phyloP scores from a whole-genome alignment of 139 green algal species.

The Chlamydomonas sp. region DNA sequence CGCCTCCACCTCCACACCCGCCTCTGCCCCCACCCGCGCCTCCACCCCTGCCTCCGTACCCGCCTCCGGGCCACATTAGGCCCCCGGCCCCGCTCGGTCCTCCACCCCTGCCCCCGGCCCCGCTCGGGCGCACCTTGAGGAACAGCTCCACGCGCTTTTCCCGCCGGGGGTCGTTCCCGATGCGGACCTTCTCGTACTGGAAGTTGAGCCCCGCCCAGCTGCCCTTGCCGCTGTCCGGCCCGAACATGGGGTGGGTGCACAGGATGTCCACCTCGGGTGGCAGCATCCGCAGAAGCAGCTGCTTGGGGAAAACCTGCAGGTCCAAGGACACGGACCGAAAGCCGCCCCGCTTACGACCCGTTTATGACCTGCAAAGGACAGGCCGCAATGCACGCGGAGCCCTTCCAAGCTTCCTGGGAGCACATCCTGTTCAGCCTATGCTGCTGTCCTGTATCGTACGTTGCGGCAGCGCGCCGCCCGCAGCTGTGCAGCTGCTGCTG shows the following conservation, averaged over 20 bases:
- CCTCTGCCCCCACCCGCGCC: no score
- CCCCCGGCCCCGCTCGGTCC: no score
- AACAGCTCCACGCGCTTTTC: slow-evolving; percentile 57
- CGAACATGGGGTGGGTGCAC: slow-evolving; percentile 99
- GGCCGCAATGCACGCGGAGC: no score
- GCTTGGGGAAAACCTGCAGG: slow-evolving; percentile 92
- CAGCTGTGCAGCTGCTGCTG: neutral
- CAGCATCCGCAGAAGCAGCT: slow-evolving; percentile 83
- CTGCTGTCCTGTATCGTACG: no score
- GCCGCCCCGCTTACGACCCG: neutral
- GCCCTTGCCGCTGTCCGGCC: slow-evolving; percentile 91
- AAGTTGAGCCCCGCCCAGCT: slow-evolving; percentile 87
- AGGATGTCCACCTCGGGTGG: slow-evolving; percentile 94
- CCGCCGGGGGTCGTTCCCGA: slow-evolving; percentile 38
- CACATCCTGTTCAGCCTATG: no score
- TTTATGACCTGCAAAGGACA: no score
- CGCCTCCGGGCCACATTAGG: no score
- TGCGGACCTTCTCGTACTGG: slow-evolving; percentile 92
- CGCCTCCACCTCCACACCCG: no score
- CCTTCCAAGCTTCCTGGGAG: no score
- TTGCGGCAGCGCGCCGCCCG: no score
- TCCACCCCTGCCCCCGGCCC: no score
- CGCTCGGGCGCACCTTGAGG: slow-evolving; percentile 31
- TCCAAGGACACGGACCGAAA: neutral
- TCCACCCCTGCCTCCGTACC: no score